Conservation (phyloP, 768 basidiomycete genomes). For the Kwoniella sp. region DNA sequence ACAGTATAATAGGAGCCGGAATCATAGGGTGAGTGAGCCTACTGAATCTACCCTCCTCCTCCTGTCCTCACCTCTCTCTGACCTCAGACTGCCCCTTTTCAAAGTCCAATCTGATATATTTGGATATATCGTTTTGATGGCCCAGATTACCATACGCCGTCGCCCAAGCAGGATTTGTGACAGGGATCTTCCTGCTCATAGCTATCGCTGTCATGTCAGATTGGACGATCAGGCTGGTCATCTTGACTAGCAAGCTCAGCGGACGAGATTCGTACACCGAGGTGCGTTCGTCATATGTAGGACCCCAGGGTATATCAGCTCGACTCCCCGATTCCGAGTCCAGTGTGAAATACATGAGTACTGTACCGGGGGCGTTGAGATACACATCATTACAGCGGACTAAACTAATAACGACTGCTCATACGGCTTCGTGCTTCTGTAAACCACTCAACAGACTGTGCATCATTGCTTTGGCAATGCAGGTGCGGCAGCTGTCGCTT, state of each 20-base stretch:
- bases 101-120: too few relatives aligned
- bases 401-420: neutral
- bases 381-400: neutral
- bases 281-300: constrained; percentile 36
- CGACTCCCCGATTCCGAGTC: too few relatives aligned
- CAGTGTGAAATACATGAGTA: too few relatives aligned
- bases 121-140: too few relatives aligned
- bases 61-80: neutral
- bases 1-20: constrained; percentile 31
- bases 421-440: too few relatives aligned
- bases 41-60: too few relatives aligned
- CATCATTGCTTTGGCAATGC: constrained; percentile 84
- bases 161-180: constrained; percentile 89
- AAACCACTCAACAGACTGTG: constrained; percentile 66
- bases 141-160: constrained; percentile 92
- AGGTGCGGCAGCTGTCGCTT: constrained; percentile 90
- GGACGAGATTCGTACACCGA: constrained; percentile 87
- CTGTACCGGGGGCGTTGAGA: too few relatives aligned
- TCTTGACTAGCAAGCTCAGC: constrained; percentile 92
- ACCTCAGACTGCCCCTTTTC: too few relatives aligned
- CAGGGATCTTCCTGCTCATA: constrained; percentile 79
- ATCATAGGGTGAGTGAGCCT: constrained; percentile 29
- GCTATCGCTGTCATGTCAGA: constrained; percentile 77
- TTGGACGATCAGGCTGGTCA: constrained; percentile 91
- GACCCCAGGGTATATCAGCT: too few relatives aligned